Percentiles rank a stretch among this genome's conserved stretches.
These are phyloP conservation scores for Colletotrichum caudatum DNA, from an alignment of 2,329 filamentous ascomycete genomes.

Conservation along the genomic window DNA sequence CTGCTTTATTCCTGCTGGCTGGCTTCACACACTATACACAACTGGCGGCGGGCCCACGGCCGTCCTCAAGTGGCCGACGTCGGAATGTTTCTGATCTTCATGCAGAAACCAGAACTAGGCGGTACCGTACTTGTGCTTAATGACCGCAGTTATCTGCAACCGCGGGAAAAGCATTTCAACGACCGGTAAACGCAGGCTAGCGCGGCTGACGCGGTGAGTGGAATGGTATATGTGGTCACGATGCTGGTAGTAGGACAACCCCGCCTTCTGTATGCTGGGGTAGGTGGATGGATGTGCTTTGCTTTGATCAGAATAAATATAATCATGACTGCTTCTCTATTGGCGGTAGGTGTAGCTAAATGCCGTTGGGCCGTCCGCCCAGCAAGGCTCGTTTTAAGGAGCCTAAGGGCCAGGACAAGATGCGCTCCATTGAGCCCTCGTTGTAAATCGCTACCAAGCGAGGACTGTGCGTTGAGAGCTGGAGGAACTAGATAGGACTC, in stretches of 20 bases:
- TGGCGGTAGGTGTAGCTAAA: too few relatives aligned
- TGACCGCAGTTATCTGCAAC: background rate
- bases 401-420: background rate
- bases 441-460: background rate
- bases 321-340: background rate
- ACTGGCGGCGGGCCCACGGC: background rate
- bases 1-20: background rate
- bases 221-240: background rate
- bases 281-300: background rate
- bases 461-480: background rate
- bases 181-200: background rate
- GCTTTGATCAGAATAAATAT: background rate
- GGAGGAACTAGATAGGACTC: too few relatives aligned
- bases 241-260: background rate
- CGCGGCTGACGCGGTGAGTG: background rate
- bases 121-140: background rate
- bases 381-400: background rate
- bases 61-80: background rate
- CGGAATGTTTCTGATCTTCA: background rate
- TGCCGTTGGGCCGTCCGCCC: too few relatives aligned
- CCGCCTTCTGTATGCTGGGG: background rate
- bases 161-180: background rate
- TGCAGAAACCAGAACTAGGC: background rate
- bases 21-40: background rate
- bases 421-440: background rate